phyloP scores from a whole-genome alignment of 1,139 yeast genomes.

The Hemisphaericaspora xylanilytica region DNA sequence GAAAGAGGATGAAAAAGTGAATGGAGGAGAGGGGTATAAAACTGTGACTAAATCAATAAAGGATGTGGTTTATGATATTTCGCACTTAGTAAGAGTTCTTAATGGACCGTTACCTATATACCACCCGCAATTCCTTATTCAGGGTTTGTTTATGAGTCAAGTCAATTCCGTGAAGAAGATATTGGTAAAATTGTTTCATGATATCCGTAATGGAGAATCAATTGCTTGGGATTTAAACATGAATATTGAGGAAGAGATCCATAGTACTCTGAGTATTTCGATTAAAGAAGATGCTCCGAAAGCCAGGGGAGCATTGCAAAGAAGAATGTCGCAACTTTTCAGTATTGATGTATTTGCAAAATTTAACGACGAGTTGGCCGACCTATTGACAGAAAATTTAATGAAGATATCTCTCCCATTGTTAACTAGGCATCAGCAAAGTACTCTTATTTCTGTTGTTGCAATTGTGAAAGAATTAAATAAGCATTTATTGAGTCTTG shows the following conservation, averaged over 20 bases:
- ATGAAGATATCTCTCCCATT: slow-evolving; percentile 70
- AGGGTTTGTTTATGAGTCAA: slow-evolving; percentile 66
- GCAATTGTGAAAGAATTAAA: slow-evolving; percentile 59
- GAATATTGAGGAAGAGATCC: slow-evolving; percentile 22
- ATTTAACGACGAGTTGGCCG: slow-evolving; percentile 47
- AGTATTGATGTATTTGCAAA: slow-evolving; percentile 32
- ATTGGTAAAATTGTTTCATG: slow-evolving; percentile 50
- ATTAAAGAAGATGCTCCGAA: slow-evolving; percentile 6
- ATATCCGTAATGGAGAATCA: slow-evolving; percentile 39
- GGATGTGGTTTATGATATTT: slow-evolving; percentile 30
- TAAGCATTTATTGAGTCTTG: slow-evolving; percentile 50
- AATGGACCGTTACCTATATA: slow-evolving; percentile 90
- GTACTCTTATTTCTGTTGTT: slow-evolving; percentile 69
- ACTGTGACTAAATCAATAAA: slow-evolving; percentile 14
- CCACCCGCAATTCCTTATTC: slow-evolving; percentile 88
- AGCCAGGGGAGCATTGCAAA: slow-evolving; percentile 21
- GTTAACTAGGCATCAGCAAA: slow-evolving; percentile 87
- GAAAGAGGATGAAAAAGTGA: slow-evolving; percentile 15
- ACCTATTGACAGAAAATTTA: slow-evolving; percentile 56
- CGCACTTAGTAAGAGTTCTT: slow-evolving; percentile 66
- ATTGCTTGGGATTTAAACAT: slow-evolving; percentile 39
- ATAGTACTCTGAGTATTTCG: slow-evolving; percentile 9
- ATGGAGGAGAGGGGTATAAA: slow-evolving; percentile 8
- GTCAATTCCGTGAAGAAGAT: slow-evolving; percentile 56
- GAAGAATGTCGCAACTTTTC: slow-evolving; percentile 20